phyloP scores from a whole-genome alignment of 2,329 filamentous ascomycete genomes.

The Botrytis paeoniae region DNA sequence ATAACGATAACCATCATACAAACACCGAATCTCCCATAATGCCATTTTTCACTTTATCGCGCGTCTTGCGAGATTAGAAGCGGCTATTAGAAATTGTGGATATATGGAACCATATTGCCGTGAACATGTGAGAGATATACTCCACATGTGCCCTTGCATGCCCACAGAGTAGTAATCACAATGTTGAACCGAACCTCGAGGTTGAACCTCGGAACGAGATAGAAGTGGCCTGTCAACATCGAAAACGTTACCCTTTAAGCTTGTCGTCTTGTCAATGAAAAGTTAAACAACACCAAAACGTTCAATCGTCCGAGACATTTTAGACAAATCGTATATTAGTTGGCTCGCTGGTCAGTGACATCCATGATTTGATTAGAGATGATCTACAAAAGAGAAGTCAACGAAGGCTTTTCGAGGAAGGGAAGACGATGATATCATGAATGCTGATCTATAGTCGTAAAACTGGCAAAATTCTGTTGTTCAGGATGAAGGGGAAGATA shows the following conservation, averaged over 20 bases:
- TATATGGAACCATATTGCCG: neutral
- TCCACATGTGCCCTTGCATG: neutral
- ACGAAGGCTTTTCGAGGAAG: neutral
- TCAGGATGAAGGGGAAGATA: neutral
- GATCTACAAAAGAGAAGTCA: neutral
- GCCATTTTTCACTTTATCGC: constrained; percentile 4
- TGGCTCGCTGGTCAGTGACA: constrained; percentile 12
- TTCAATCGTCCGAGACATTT: constrained; percentile 12
- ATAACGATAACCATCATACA: neutral
- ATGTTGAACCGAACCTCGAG: neutral
- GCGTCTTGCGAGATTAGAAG: constrained; percentile 9
- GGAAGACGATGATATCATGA: constrained; percentile 7
- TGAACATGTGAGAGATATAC: neutral
- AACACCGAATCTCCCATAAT: neutral
- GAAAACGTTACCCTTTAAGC: neutral
- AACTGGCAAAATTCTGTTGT: neutral
- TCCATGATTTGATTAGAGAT: constrained; percentile 8
- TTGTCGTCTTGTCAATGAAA: constrained; percentile 7
- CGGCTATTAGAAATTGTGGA: constrained; percentile 1
- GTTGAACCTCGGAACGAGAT: neutral
- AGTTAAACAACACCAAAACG: neutral
- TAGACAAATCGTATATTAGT: neutral
- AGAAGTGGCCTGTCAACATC: neutral
- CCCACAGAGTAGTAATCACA: neutral
- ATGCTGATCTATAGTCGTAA: constrained; percentile 3